Evolutionary conservation across 768 basidiomycete species (phyloP).

Genomic region (Imleria badia): DNA sequence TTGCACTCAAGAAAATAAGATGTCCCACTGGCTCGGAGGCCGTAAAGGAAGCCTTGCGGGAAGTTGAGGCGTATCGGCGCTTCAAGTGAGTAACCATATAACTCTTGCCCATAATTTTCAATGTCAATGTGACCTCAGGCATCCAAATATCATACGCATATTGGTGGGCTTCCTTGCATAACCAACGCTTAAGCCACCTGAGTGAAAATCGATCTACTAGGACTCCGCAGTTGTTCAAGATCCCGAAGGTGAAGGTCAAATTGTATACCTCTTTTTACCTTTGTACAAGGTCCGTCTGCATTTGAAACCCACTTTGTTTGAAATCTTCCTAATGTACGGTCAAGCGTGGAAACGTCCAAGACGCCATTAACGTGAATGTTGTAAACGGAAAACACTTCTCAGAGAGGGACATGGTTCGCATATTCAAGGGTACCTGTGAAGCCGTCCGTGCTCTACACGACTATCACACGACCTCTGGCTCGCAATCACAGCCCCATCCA

Average conservation of each 20-base stretch:
- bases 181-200: background rate
- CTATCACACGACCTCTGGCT: slow-evolving; percentile 55
- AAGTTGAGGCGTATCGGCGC: slow-evolving; percentile 90
- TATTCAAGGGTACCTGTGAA: slow-evolving; percentile 93
- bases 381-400: slow-evolving; percentile 81
- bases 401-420: slow-evolving; percentile 82
- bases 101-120: background rate
- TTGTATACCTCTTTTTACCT: slow-evolving; percentile 95
- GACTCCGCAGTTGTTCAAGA: slow-evolving; percentile 96
- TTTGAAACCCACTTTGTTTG: background rate
- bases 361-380: slow-evolving; percentile 84
- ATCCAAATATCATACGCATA: slow-evolving; percentile 96
- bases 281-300: slow-evolving; percentile 70
- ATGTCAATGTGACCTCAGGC: slow-evolving; percentile 44
- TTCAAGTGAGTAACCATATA: slow-evolving; percentile 67
- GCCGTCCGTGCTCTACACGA: slow-evolving; percentile 95
- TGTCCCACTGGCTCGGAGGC: slow-evolving; percentile 87
- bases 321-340: background rate
- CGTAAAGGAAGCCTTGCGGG: slow-evolving; percentile 86
- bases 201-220: slow-evolving; percentile 37
- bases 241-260: slow-evolving; percentile 88
- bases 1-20: slow-evolving; percentile 95
- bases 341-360: slow-evolving; percentile 92
- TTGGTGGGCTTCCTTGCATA: slow-evolving; percentile 46
- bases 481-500: slow-evolving; percentile 23